Conservation (phyloP, 768 basidiomycete species). For the Clathrus columnatus region DNA sequence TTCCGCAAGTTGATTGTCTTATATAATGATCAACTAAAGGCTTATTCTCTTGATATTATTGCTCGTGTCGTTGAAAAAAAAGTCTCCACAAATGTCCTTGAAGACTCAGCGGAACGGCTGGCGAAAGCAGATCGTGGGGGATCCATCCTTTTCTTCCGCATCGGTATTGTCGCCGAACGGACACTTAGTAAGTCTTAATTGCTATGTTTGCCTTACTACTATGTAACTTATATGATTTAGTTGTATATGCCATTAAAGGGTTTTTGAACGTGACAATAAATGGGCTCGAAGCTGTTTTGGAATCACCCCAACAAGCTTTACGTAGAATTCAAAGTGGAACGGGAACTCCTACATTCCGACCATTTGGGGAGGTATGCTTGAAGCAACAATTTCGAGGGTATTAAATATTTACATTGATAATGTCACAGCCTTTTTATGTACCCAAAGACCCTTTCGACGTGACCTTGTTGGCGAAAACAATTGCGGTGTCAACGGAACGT, state of each 20-base stretch:
- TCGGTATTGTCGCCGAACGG: constrained; percentile 43
- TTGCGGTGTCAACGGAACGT: constrained; percentile 57
- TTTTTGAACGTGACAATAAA: constrained; percentile 53
- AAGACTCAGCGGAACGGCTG: constrained; percentile 54
- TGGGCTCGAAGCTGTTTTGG: constrained; percentile 44
- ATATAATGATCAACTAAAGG: constrained; percentile 43
- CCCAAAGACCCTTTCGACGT: constrained; percentile 63
- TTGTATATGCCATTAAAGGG: constrained; percentile 59
- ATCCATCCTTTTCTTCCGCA: constrained; percentile 47
- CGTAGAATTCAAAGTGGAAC: constrained; percentile 21
- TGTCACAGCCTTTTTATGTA: constrained; percentile 50
- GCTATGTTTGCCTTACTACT: neutral
- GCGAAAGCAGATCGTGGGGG: constrained; percentile 41
- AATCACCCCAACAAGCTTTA: constrained; percentile 26
- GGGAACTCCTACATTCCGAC: constrained; percentile 38
- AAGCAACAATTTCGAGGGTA: neutral
- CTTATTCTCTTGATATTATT: constrained; percentile 67
- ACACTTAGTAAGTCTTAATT: constrained; percentile 41
- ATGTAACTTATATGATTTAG: constrained; percentile 27
- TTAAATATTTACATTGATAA: constrained; percentile 1
- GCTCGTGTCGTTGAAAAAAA: constrained; percentile 48
- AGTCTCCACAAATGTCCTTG: constrained; percentile 36
- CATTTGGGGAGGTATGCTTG: constrained; percentile 54
- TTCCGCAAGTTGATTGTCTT: constrained; percentile 67
- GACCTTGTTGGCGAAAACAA: constrained; percentile 47